Percentiles rank a stretch among this genome's conserved stretches.
These are phyloP conservation scores for Chrysoporthe cubensis DNA, from an alignment of 2,329 filamentous ascomycete species.

Conservation along the genomic window DNA sequence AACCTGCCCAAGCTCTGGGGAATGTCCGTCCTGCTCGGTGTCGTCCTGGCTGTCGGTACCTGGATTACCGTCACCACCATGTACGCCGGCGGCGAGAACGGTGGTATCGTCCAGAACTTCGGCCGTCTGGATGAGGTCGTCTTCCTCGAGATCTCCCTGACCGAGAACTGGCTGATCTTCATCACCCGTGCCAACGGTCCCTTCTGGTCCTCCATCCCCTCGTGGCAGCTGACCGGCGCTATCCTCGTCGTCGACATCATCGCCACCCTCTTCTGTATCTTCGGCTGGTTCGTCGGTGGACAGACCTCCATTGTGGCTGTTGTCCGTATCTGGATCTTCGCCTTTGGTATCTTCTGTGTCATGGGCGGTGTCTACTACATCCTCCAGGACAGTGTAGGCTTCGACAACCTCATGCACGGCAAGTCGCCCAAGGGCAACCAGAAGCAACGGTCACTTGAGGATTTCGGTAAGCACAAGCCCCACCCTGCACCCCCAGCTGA, in stretches of 20 bases:
- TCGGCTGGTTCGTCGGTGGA: slow-evolving; percentile 76
- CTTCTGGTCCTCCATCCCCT: slow-evolving; percentile 88
- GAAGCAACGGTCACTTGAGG: slow-evolving; percentile 84
- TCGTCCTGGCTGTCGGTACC: slow-evolving; percentile 80
- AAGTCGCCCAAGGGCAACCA: slow-evolving; percentile 80
- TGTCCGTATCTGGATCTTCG: slow-evolving; percentile 89
- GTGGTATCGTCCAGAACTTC: slow-evolving; percentile 89
- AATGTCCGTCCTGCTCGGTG: slow-evolving; percentile 82
- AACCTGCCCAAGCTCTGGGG: slow-evolving; percentile 94
- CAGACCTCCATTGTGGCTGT: slow-evolving; percentile 81
- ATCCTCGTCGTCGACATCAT: slow-evolving; percentile 82
- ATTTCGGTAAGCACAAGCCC: slow-evolving; percentile 71
- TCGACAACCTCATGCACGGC: slow-evolving; percentile 93
- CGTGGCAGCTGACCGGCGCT: slow-evolving; percentile 80
- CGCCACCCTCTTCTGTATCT: slow-evolving; percentile 83
- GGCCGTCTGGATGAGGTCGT: slow-evolving; percentile 81
- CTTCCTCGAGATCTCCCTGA: slow-evolving; percentile 88
- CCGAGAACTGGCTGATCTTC: slow-evolving; percentile 96
- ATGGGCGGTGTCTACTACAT: slow-evolving; percentile 75
- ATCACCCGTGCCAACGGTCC: slow-evolving; percentile 92
- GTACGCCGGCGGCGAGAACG: slow-evolving; percentile 67
- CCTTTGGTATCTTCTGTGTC: slow-evolving; percentile 80
- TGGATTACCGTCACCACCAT: slow-evolving; percentile 92
- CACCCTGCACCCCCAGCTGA: background rate
- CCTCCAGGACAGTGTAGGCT: slow-evolving; percentile 77